A percentile compares a stretch with the other conserved stretches of the same genome.
Conservation (phyloP, 495 filamentous ascomycete genomes). For the Cairneyella variabilis region DNA sequence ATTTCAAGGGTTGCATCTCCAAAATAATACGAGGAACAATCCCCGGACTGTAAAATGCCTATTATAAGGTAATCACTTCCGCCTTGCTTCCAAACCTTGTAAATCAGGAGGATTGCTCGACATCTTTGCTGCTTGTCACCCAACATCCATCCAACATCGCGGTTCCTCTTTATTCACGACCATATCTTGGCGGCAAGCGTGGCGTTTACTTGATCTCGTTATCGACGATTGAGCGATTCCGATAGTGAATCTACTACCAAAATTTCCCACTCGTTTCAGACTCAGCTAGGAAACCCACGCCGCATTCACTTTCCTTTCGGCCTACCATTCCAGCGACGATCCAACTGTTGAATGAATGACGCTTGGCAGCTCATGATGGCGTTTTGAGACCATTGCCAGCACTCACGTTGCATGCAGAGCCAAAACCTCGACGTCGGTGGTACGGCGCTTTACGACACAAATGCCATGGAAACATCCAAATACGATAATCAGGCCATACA, state of each 20-base stretch:
- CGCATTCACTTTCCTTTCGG: neutral
- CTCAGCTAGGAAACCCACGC: neutral
- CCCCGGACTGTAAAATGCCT: neutral
- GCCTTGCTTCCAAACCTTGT: neutral
- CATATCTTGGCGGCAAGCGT: neutral
- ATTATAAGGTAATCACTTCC: no score
- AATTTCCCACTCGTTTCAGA: neutral
- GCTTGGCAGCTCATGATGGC: slow-evolving; percentile 14
- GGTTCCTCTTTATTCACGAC: neutral
- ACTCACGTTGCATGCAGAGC: slow-evolving; percentile 13
- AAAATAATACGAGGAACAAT: neutral
- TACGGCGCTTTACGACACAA: slow-evolving; percentile 13
- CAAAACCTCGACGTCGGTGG: slow-evolving; percentile 9
- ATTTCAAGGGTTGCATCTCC: neutral
- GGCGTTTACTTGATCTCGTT: neutral
- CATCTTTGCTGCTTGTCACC: no score
- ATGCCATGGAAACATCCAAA: slow-evolving; percentile 24
- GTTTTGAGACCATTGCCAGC: slow-evolving; percentile 3
- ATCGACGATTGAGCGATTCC: neutral
- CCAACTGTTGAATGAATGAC: slow-evolving; percentile 1
- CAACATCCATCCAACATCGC: neutral
- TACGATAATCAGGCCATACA: slow-evolving; percentile 9
- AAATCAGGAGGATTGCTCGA: no score
- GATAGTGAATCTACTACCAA: neutral
- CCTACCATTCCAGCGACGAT: neutral